Conservation (phyloP, 2,329 filamentous ascomycete species). For the Sporothrix variecibatus region DNA sequence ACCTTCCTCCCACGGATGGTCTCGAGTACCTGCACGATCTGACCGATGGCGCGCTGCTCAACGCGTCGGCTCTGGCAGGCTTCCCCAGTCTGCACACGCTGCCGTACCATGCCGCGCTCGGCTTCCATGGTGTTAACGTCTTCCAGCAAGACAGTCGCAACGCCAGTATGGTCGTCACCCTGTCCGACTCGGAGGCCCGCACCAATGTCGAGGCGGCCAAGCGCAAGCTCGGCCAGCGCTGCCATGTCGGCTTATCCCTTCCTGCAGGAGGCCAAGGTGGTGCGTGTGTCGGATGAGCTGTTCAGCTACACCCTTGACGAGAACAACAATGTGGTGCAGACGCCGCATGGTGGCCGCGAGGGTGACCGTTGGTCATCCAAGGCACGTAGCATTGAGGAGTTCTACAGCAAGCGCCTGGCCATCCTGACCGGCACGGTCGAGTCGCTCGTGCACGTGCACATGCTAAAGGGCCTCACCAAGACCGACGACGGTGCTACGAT, state of each 20-base stretch:
- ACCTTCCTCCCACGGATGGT: conserved; percentile 88
- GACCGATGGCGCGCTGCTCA: conserved; percentile 80
- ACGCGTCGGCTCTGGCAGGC: conserved; percentile 80
- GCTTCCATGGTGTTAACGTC: conserved; percentile 87
- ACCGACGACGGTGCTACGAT: conserved; percentile 87
- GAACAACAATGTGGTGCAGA: conserved; percentile 65
- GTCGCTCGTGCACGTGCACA: conserved; percentile 86
- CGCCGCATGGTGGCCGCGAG: conserved; percentile 72
- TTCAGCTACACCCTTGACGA: conserved; percentile 80
- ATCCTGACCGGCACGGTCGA: conserved; percentile 86
- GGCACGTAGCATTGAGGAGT: conserved; percentile 77
- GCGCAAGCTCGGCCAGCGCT: conserved; percentile 76
- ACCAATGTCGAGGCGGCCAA: conserved; percentile 73
- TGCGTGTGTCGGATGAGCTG: conserved; percentile 86
- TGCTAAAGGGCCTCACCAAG: conserved; percentile 87
- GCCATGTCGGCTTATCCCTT: conserved; percentile 96
- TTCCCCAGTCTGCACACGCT: conserved; percentile 90
- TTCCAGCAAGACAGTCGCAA: conserved; percentile 96
- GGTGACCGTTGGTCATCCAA: conserved; percentile 85
- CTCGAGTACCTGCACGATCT: conserved; percentile 82
- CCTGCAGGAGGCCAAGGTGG: conserved; percentile 87
- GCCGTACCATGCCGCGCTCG: conserved; percentile 77
- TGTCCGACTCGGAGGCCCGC: conserved; percentile 72
- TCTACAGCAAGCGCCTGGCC: conserved; percentile 88
- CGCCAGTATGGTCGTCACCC: conserved; percentile 90